Evolutionary conservation across 225 moss, liverwort and hornwort species (phyloP).

Genomic region (Pseudisothecium myosuroides): DNA sequence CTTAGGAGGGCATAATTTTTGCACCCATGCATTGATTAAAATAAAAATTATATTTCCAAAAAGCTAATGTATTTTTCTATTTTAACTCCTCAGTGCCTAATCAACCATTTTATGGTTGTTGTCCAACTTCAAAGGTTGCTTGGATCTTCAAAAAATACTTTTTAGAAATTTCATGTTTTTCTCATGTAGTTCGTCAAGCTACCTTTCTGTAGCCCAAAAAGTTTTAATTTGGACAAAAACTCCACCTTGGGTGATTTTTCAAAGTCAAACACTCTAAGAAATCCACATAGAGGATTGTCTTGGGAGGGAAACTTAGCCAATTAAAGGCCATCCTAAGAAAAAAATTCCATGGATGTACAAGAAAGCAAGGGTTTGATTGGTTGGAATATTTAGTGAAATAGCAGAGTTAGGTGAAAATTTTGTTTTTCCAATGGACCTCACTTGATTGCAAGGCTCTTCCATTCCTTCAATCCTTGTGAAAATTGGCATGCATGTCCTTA

Average conservation of each 20-base stretch:
- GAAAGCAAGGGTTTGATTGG: not conserved
- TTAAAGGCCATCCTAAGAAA: not conserved
- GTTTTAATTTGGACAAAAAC: not conserved
- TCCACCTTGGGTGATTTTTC: not conserved
- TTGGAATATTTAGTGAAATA: not conserved
- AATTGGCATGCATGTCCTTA: not conserved
- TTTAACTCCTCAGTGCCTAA: not conserved
- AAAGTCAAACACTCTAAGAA: not conserved
- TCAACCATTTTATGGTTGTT: not conserved
- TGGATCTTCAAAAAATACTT: rapidly evolving
- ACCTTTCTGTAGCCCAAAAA: not conserved
- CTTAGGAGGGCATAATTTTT: not conserved
- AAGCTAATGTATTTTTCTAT: not conserved
- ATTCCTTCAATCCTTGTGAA: not conserved
- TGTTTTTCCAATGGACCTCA: not conserved
- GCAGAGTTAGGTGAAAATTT: rapidly evolving
- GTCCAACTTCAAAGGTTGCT: rapidly evolving
- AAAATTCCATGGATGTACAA: not conserved
- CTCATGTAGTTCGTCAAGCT: not conserved
- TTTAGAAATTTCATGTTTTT: not conserved
- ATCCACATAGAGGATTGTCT: no score
- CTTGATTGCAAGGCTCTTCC: not conserved
- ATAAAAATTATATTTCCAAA: rapidly evolving
- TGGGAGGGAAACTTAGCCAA: no score
- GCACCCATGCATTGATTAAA: rapidly evolving